These are phyloP conservation scores for Dillenia suffruticosa DNA, from an alignment of 164 flowering plant species.

Conservation along the genomic window DNA sequence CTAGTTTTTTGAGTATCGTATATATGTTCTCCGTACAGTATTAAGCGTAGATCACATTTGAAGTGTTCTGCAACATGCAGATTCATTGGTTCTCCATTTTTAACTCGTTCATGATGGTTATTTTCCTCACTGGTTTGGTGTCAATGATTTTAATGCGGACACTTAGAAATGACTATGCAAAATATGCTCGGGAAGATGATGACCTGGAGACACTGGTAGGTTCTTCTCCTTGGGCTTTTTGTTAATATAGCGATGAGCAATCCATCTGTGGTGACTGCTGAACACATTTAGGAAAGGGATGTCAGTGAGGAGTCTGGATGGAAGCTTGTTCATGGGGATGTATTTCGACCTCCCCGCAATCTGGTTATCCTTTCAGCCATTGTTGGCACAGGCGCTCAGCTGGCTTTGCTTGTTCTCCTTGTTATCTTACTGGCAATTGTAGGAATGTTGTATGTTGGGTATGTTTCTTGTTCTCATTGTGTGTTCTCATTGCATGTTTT, in stretches of 20 bases:
- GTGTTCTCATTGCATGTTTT: not conserved
- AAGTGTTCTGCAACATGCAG: conserved; percentile 34
- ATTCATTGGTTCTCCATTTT: conserved; percentile 98
- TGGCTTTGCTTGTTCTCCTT: conserved; percentile 85
- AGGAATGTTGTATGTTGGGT: conserved; percentile 95
- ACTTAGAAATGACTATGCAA: conserved; percentile 97
- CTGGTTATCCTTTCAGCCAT: conserved; percentile 82
- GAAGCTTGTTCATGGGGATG: conserved; percentile 99
- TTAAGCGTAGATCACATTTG: too few relatives aligned
- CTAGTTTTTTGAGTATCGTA: too few relatives aligned
- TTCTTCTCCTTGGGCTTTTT: conserved; percentile 1
- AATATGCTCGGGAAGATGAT: conserved; percentile 98
- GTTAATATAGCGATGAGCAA: too few relatives aligned
- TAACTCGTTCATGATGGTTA: conserved; percentile 99
- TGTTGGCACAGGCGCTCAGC: conserved; percentile 98
- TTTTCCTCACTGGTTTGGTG: conserved; percentile 97
- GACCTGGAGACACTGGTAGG: conserved; percentile 91
- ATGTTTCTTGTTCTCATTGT: conserved; percentile 22
- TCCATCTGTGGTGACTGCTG: not conserved
- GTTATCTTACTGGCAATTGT: conserved; percentile 90
- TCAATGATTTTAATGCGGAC: conserved; percentile 99
- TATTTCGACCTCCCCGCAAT: conserved; percentile 79
- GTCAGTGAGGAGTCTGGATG: conserved; percentile 99
- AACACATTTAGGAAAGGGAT: conserved; percentile 73
- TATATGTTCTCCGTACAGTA: too few relatives aligned